Percentiles rank a stretch among this genome's conserved stretches.
phyloP scores from a whole-genome alignment of 768 basidiomycete species.

The Mrakia frigida region DNA sequence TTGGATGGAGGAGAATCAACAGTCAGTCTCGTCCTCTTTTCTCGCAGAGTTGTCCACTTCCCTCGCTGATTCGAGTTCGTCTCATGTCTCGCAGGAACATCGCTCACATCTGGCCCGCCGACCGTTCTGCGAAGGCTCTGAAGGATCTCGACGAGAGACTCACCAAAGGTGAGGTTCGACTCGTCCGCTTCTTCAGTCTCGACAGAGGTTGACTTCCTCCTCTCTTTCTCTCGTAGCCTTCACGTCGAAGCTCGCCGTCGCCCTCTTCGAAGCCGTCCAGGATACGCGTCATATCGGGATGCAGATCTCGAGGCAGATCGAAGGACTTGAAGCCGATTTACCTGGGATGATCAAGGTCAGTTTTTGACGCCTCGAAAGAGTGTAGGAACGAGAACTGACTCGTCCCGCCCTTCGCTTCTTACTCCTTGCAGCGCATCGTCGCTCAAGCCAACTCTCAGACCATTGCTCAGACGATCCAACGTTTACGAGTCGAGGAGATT shows the following conservation, averaged over 20 bases:
- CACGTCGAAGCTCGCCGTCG: constrained; percentile 33
- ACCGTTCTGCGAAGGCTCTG: constrained; percentile 17
- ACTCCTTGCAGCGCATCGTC: constrained; percentile 9
- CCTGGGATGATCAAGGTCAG: constrained; percentile 20
- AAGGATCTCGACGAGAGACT: constrained; percentile 31
- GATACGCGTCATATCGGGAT: constrained; percentile 11
- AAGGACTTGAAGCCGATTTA: constrained; percentile 26
- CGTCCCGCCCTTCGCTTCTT: background rate
- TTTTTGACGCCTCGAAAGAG: background rate
- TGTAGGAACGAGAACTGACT: background rate
- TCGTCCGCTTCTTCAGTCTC: background rate
- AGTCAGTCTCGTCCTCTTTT: constrained; percentile 16
- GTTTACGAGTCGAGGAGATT: constrained; percentile 28
- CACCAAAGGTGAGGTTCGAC: constrained; percentile 15
- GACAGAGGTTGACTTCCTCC: too few relatives aligned
- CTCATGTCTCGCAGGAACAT: constrained; percentile 14
- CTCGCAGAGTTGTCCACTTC: too few relatives aligned
- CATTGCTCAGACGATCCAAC: constrained; percentile 27
- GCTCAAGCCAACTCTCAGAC: constrained; percentile 13
- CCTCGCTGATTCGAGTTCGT: background rate
- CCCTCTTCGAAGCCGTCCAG: constrained; percentile 31
- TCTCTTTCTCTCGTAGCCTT: constrained; percentile 17
- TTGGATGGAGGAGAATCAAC: constrained; percentile 29
- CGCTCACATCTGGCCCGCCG: constrained; percentile 27
- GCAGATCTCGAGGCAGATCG: constrained; percentile 30